Conservation (phyloP, 2,329 filamentous ascomycete species). For the Trichoderma simmonsii region DNA sequence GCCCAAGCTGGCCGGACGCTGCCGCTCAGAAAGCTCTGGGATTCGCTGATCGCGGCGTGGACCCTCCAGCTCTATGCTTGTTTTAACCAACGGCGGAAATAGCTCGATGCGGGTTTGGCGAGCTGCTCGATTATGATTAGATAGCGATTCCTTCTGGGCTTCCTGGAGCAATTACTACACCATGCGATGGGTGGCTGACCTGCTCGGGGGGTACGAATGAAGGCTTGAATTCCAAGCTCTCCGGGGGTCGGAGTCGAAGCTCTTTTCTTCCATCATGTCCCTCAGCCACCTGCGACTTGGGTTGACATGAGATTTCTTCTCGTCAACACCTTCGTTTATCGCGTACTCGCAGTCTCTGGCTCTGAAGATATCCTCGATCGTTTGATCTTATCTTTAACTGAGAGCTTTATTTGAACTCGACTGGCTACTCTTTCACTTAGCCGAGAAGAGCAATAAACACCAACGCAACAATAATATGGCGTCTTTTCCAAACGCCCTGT, state of each 20-base stretch:
- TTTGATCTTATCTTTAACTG: not conserved
- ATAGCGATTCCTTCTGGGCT: not conserved
- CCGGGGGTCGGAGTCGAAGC: not conserved
- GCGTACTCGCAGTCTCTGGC: not conserved
- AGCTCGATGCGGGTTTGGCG: not conserved
- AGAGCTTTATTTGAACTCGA: not conserved
- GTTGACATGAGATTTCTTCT: not conserved
- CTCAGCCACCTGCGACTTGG: not conserved
- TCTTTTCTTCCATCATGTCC: not conserved
- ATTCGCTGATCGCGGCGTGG: not conserved
- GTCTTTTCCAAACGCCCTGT: not conserved
- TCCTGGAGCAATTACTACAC: not conserved
- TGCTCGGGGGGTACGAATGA: not conserved
- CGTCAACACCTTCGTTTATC: not conserved
- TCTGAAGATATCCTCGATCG: not conserved
- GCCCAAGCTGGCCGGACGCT: not conserved
- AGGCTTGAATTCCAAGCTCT: slow-evolving; percentile 2
- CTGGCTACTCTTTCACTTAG: not conserved
- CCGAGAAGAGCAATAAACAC: not conserved
- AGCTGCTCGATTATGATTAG: not conserved
- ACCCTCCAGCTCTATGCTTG: slow-evolving; percentile 4
- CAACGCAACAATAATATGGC: not conserved
- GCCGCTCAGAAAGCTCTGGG: slow-evolving; percentile 6
- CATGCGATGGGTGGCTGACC: slow-evolving; percentile 14
- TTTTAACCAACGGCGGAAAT: not conserved